These are phyloP conservation scores for Rhododendron simsii DNA, from an alignment of 148 eudicot genomes.

Conservation along the genomic window DNA sequence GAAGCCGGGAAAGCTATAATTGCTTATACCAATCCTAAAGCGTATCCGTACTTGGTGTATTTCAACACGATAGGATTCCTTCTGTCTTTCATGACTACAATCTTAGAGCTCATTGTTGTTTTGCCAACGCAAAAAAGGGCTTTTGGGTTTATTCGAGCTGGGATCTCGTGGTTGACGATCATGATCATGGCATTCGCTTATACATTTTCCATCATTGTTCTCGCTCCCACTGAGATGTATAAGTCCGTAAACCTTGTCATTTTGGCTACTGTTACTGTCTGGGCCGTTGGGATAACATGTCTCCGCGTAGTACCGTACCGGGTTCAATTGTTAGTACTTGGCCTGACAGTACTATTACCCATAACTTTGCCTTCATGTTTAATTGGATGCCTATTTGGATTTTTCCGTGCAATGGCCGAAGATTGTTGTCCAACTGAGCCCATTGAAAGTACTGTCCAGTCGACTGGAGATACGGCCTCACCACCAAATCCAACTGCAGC, in stretches of 20 bases:
- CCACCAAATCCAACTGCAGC: no score
- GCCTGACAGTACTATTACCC: no score
- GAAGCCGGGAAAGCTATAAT: not conserved
- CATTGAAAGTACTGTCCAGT: no score
- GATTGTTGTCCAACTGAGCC: no score
- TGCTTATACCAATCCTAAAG: no score
- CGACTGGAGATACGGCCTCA: no score
- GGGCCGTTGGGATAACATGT: not conserved
- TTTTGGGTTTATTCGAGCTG: not conserved
- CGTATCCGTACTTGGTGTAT: not conserved
- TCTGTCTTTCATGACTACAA: not conserved
- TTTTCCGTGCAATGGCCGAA: accelerated
- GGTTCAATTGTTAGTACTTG: no score
- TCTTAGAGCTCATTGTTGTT: not conserved
- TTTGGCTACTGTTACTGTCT: not conserved
- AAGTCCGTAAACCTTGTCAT: not conserved
- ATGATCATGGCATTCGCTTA: not conserved
- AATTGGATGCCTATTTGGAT: no score
- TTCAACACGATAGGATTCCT: not conserved
- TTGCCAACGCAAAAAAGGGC: not conserved
- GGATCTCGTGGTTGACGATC: not conserved
- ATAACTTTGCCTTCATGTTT: no score
- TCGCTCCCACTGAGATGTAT: not conserved
- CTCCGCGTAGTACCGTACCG: not conserved
- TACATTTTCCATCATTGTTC: not conserved